Evolutionary conservation across 225 moss, liverwort and hornwort species (phyloP).

Genomic region (Ulota crispa): DNA sequence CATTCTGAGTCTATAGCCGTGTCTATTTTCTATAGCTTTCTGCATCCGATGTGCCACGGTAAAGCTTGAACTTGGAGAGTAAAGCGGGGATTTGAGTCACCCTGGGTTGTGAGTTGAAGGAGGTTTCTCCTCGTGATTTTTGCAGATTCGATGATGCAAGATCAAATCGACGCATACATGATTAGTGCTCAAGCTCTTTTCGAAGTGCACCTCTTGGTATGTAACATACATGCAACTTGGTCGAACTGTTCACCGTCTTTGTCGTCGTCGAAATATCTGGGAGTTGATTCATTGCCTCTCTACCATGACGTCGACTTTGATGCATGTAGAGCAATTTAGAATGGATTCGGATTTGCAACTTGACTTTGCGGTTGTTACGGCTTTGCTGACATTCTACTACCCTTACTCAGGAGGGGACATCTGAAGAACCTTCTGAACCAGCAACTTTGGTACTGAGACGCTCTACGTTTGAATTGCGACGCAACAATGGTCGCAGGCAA

Average conservation of each 20-base stretch:
- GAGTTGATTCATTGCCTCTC: background rate
- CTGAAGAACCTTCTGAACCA: slow-evolving; percentile 73
- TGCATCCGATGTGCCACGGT: background rate
- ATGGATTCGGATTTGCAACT: background rate
- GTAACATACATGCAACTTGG: background rate
- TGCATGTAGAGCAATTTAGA: background rate
- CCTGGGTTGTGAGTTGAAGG: background rate
- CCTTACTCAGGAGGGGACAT: slow-evolving; percentile 59
- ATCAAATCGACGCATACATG: slow-evolving; percentile 75
- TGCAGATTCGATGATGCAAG: slow-evolving; percentile 91
- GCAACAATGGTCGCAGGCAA: slow-evolving; percentile 66
- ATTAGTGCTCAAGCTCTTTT: slow-evolving; percentile 75
- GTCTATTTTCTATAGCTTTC: background rate
- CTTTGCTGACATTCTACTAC: too few relatives aligned
- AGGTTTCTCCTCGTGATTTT: background rate
- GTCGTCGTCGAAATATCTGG: background rate
- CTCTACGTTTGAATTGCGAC: slow-evolving; percentile 76
- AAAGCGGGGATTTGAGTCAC: background rate
- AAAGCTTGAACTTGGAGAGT: background rate
- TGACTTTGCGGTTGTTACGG: background rate
- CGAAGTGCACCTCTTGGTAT: slow-evolving; percentile 66
- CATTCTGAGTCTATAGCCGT: slow-evolving; percentile 9
- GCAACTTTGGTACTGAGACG: slow-evolving; percentile 76
- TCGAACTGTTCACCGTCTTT: background rate
- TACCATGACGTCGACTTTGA: background rate